Percentiles rank a stretch among this genome's conserved stretches.
These are phyloP conservation scores for Butyriboletus regius DNA, from an alignment of 1,284 basidiomycete species.

Conservation along the genomic window DNA sequence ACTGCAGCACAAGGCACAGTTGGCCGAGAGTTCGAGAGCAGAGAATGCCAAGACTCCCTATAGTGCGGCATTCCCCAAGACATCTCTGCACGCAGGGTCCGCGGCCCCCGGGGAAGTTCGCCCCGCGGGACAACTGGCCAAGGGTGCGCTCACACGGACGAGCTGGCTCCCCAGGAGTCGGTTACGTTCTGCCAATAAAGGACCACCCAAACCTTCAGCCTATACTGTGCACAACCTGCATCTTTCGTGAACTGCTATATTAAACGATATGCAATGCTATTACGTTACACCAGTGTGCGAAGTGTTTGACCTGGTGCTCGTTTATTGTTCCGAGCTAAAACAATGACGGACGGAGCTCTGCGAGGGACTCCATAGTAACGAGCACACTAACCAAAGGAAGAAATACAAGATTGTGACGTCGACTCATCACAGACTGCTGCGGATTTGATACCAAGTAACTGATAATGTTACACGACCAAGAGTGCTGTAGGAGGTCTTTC, in stretches of 20 bases:
- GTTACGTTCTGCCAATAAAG: conserved; percentile 8
- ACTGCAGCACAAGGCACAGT: conserved; percentile 20
- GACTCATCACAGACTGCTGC: conserved; percentile 11
- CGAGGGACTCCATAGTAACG: conserved; percentile 8
- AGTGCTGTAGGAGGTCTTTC: conserved; percentile 15
- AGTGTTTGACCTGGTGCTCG: background rate
- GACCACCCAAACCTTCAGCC: conserved; percentile 7
- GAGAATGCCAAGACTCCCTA: conserved; percentile 31
- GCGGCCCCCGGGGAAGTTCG: conserved; percentile 45
- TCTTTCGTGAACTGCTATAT: conserved; percentile 13
- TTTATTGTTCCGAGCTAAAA: conserved; percentile 16
- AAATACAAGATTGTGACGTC: conserved; percentile 15
- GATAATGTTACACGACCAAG: conserved; percentile 28
- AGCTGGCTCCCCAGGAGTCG: conserved; percentile 24
- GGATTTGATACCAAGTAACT: conserved; percentile 17
- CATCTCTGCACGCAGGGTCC: conserved; percentile 40
- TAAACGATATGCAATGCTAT: conserved; percentile 4
- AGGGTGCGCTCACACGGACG: conserved; percentile 40
- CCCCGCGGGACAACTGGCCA: conserved; percentile 42
- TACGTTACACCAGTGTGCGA: conserved; percentile 7
- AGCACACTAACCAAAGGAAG: conserved; percentile 13
- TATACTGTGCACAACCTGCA: conserved; percentile 23
- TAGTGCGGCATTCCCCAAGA: conserved; percentile 27
- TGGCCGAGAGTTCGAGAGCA: conserved; percentile 24
- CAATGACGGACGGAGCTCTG: conserved; percentile 3